A percentile compares a stretch with the other conserved stretches of the same genome.
These are phyloP conservation scores for Scheffersomyces ergatensis DNA, from an alignment of 805 yeast genomes.

Conservation along the genomic window DNA sequence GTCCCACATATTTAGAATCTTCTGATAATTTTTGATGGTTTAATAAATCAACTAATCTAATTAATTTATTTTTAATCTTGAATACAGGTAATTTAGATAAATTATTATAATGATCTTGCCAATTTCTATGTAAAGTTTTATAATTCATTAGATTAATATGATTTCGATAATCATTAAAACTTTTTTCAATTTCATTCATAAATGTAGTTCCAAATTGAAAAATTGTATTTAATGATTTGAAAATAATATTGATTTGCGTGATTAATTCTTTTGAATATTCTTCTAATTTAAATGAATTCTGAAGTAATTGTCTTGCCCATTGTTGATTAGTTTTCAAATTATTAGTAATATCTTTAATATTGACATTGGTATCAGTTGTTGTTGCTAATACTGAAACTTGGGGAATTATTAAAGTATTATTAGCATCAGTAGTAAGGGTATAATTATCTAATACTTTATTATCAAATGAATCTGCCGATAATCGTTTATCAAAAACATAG, in stretches of 20 bases:
- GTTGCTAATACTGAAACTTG: conserved; percentile 2
- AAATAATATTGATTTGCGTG: conserved; percentile 36
- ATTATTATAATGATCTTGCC: conserved; percentile 32
- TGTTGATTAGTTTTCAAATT: conserved; percentile 46
- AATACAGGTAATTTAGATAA: conserved; percentile 37
- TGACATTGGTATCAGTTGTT: neutral
- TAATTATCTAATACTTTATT: neutral
- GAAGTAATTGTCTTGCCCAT: conserved; percentile 49
- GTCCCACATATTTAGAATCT: conserved; percentile 26
- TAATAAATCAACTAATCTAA: conserved; percentile 32
- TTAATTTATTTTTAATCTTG: conserved; percentile 23
- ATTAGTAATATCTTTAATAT: conserved; percentile 23
- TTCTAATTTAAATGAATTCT: conserved; percentile 35
- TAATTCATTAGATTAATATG: conserved; percentile 35
- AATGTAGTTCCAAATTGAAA: conserved; percentile 49
- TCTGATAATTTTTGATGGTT: conserved; percentile 21
- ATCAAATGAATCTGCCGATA: conserved; percentile 35
- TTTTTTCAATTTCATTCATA: conserved; percentile 47
- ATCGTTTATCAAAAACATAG: conserved; percentile 61
- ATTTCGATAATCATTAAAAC: conserved; percentile 37
- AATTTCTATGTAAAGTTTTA: conserved; percentile 39
- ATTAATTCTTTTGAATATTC: conserved; percentile 24
- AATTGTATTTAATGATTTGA: conserved; percentile 46
- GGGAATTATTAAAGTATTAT: conserved; percentile 1
- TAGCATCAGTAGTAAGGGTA: neutral